Percentiles rank a stretch among this genome's conserved stretches.
These are phyloP conservation scores for Lachnellula cervina DNA, from an alignment of 2,329 filamentous ascomycete species.

Conservation along the genomic window DNA sequence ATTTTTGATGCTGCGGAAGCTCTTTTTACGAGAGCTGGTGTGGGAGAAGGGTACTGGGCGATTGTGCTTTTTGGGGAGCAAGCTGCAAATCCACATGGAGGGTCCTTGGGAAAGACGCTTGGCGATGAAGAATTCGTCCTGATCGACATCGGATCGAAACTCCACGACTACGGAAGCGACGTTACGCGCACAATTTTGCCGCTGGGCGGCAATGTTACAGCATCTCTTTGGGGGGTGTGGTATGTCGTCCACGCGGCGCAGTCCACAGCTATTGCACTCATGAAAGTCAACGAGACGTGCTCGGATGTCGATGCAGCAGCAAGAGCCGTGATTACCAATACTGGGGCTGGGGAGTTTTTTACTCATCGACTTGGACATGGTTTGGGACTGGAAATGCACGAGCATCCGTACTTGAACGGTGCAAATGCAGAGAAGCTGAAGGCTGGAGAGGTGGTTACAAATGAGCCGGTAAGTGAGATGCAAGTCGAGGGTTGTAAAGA, in stretches of 20 bases:
- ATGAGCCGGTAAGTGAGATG: constrained; percentile 42
- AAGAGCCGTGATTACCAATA: constrained; percentile 43
- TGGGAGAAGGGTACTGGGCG: constrained; percentile 55
- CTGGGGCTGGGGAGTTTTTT: constrained; percentile 49
- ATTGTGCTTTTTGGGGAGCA: constrained; percentile 54
- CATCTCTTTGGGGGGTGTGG: constrained; percentile 47
- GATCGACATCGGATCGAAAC: constrained; percentile 54
- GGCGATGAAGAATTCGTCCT: constrained; percentile 51
- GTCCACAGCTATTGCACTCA: constrained; percentile 46
- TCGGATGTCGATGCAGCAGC: constrained; percentile 57
- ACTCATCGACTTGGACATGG: constrained; percentile 60
- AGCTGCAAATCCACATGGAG: constrained; percentile 36
- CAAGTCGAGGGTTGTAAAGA: not conserved
- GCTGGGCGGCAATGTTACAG: constrained; percentile 11
- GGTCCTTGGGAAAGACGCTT: constrained; percentile 42
- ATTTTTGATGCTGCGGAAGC: constrained; percentile 49
- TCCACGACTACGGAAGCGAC: constrained; percentile 57
- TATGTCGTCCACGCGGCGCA: constrained; percentile 55
- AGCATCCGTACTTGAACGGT: constrained; percentile 60
- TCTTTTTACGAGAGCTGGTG: constrained; percentile 43
- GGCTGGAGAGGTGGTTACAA: constrained; percentile 57
- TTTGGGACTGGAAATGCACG: constrained; percentile 61
- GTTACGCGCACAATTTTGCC: constrained; percentile 53
- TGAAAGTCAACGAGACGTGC: constrained; percentile 48
- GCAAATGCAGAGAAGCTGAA: constrained; percentile 48